Evolutionary conservation across 495 filamentous ascomycete species (phyloP).

Genomic region (Xylaria scruposa): DNA sequence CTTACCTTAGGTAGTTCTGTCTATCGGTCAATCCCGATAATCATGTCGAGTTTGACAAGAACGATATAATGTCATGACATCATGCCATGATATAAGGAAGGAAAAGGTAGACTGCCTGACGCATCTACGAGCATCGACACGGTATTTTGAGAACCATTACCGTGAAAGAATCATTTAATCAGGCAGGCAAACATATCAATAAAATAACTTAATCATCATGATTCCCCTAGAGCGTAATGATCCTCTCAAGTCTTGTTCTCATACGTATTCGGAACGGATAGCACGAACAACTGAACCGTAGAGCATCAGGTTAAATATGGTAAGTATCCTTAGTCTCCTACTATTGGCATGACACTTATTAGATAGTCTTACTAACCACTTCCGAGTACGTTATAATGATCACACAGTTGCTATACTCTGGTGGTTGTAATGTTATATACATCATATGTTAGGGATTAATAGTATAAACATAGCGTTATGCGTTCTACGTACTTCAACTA

Average conservation of each 20-base stretch:
- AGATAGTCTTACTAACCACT: too few species aligned
- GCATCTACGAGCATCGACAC: background rate
- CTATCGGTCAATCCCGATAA: background rate
- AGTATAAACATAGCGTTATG: too few species aligned
- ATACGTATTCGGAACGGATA: background rate
- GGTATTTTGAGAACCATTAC: background rate
- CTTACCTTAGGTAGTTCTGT: background rate
- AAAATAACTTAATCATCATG: constrained; percentile 7
- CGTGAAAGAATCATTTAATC: background rate
- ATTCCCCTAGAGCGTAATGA: background rate
- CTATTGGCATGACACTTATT: background rate
- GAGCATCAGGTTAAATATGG: background rate
- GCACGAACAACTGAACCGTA: background rate
- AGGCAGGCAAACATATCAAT: background rate
- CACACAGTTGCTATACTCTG: too few species aligned
- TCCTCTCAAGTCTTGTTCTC: background rate
- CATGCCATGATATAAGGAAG: background rate
- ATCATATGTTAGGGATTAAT: too few species aligned
- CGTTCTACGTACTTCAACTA: background rate
- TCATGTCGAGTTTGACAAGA: background rate
- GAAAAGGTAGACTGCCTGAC: background rate
- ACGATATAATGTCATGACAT: background rate
- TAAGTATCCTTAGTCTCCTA: background rate
- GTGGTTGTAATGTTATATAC: too few species aligned
- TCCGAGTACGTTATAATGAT: too few species aligned